Conservation (phyloP, 2,329 filamentous ascomycete species). For the Xylaria sp. region DNA sequence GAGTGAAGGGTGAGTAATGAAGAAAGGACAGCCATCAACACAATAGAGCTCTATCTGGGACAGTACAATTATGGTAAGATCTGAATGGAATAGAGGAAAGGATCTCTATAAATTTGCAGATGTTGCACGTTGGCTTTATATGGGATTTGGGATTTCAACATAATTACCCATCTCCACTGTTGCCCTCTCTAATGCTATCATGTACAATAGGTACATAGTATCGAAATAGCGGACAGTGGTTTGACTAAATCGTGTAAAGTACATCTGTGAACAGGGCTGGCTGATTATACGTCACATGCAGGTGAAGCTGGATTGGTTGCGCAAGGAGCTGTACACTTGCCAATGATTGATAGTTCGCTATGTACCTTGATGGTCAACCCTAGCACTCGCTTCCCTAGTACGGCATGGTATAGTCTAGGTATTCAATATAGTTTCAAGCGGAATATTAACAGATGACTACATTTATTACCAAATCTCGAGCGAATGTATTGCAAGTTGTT, state of each 20-base stretch:
- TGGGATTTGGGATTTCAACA: not conserved
- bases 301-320: not conserved
- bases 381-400: not conserved
- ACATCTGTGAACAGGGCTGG: not conserved
- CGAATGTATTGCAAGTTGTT: not conserved
- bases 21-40: constrained; percentile 31
- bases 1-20: constrained; percentile 21
- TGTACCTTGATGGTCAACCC: not conserved
- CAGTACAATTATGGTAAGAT: not conserved
- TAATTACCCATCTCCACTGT: not conserved
- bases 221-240: constrained; percentile 17
- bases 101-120: not conserved
- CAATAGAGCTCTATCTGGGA: constrained; percentile 4
- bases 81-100: not conserved
- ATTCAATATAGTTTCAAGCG: not conserved
- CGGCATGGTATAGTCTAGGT: not conserved
- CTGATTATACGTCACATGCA: constrained; percentile 27
- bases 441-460: not conserved
- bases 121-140: constrained; percentile 17
- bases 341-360: constrained; percentile 3
- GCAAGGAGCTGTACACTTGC: constrained; percentile 4
- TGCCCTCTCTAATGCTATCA: not conserved
- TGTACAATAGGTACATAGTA: constrained; percentile 13
- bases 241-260: not conserved
- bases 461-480: not conserved